Base-by-base conservation (phyloP, 257 asterid genomes). In the Primulina tabacum region DNA sequence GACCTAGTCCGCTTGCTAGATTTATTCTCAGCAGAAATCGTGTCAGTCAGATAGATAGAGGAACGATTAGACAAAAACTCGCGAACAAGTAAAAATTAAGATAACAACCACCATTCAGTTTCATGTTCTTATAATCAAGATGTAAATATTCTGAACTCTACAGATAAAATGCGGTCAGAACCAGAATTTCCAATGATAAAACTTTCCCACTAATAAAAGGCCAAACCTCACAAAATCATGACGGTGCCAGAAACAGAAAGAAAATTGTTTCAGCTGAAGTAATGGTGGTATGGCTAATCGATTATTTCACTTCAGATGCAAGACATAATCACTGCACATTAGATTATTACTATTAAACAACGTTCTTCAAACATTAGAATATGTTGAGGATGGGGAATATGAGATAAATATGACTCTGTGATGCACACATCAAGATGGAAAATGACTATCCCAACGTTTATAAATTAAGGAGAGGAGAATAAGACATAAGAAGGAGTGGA, bases 381-480 rank as follows among this genome's bases (percentile, higher is more conserved):
- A 72, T 66, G 52, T 12, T 47, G 20, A 47, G 18, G 2, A 4
- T 5, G 64, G 47, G 21, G 32, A 68, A 64, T 24, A 26, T 30
- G 62, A 69, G 4, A 70, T 26, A 53, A 32, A 65, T 17, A 53
- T 28, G 61, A n/a, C 47, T 53, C n/a, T 20, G 57, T 26, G 60
- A 21, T 52, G 65, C 65, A 65, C 53, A 61, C 20, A 57, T 32
- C 33, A 11, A 24, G 33, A 56, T 26, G 57, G 68, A 52, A 28
- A 60, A 37, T 17, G 30, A 18, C 55, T 35, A 37, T 71, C 18
- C 43, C 9, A 18, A 29, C 29, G 58, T 34, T 21, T 34, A 34
- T 78, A 61, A 64, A 70, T 58, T 20, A 71, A 58, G 35, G 63
- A 58, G 74, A 58, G 38, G 70, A 61, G 64, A 56, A 32, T 53